Evolutionary conservation across 2,329 filamentous ascomycete genomes (phyloP), one percentile per base, ranked within the genome.

Genomic region (Acrocalymma vagum): DNA sequence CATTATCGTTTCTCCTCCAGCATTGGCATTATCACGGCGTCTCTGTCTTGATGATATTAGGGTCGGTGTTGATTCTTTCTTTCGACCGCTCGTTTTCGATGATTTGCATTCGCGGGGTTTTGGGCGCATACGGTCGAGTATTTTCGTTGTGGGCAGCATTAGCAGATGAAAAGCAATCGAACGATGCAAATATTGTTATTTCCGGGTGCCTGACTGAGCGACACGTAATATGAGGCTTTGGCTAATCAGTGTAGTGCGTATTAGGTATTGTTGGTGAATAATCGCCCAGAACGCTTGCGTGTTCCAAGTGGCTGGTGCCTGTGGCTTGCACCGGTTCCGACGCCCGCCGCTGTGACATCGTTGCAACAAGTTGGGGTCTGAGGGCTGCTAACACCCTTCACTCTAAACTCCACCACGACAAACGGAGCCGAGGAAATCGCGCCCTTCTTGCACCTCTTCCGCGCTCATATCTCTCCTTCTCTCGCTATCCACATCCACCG

Each of bases 21-120:
- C 43, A 58, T 53, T 40, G 49, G 62, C 65, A 67, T 67, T 60
- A 55, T 44, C 50, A 52, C 22, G 63, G 60, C 53, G 62, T 65
- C 33, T 38, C 30, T 48, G 36, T 48, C 23, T 37, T 35, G 38
- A 49, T 47, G 50, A 45, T 51, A 33, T 45, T 42, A 36, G 36
- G 22, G 32, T 33, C 25, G 28, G 34, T 39, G 44, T 51, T 45
- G 24, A n/a, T n/a, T 26, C 34, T 43, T 51, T 52, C 35, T 15
- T 53, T 58, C 43, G 44, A 49, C 54, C 55, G 39, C 58, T 62
- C 61, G 36, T 53, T 60, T 47, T 51, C 45, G 48, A 58, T 45
- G 47, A 51, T 43, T 50, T 55, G 55, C 53, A 52, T 51, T 39
- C 25, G 36, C 37, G 30, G 25, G 40, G 32, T 26, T 28, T 33